Percentiles rank a stretch among this genome's conserved stretches.
phyloP scores from a whole-genome alignment of 2,329 filamentous ascomycete genomes.

The Fusarium veterinarium region DNA sequence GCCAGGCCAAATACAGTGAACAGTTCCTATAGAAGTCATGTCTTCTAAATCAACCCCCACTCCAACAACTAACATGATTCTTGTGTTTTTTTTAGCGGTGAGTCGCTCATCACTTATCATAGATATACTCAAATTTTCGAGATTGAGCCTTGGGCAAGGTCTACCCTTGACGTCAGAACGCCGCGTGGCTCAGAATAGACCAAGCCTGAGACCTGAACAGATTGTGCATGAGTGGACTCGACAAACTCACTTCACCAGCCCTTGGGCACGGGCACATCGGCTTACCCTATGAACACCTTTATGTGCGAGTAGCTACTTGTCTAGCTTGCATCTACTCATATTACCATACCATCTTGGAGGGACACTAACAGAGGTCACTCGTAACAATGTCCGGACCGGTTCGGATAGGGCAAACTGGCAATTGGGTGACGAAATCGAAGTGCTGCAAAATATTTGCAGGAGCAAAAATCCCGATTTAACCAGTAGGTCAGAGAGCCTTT shows the following conservation, averaged over 20 bases:
- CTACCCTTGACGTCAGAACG: slow-evolving; percentile 14
- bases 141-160: not conserved
- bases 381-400: slow-evolving; percentile 13
- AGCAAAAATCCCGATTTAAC: slow-evolving; percentile 7
- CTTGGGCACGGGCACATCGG: not conserved
- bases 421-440: not conserved
- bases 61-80: slow-evolving; percentile 9
- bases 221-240: not conserved
- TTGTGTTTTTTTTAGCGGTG: slow-evolving; percentile 38
- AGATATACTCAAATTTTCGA: not conserved
- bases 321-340: not conserved
- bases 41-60: slow-evolving; percentile 5
- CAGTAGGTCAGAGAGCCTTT: slow-evolving; percentile 25
- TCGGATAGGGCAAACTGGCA: slow-evolving; percentile 6
- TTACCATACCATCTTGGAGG: not conserved
- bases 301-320: not conserved
- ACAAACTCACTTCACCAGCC: not conserved
- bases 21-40: slow-evolving; percentile 18
- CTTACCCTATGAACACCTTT: not conserved
- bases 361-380: not conserved
- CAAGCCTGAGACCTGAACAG: not conserved
- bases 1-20: not conserved
- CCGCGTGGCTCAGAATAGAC: not conserved
- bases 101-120: slow-evolving; percentile 8
- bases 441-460: not conserved